These are phyloP conservation scores for Aphanoascus verrucosus DNA, from an alignment of 2,329 filamentous ascomycete species.

Conservation along the genomic window DNA sequence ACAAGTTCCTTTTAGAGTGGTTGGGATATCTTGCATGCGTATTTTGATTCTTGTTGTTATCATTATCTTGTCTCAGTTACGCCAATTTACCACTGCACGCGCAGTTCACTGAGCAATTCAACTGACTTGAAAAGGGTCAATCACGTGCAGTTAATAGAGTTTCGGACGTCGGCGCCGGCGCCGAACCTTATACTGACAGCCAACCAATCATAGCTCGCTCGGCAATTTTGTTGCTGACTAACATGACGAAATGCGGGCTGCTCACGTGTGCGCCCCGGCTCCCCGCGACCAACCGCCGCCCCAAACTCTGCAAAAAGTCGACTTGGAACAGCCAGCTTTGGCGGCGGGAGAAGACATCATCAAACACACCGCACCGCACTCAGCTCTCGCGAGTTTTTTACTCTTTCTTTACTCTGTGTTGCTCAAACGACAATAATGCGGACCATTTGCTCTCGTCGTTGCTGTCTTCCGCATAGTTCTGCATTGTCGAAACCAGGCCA, in stretches of 20 bases:
- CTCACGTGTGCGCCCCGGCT: background rate
- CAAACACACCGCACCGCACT: no score
- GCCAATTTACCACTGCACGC: no score
- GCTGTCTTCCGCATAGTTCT: background rate
- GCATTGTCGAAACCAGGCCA: background rate
- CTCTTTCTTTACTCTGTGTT: no score
- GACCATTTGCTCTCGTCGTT: background rate
- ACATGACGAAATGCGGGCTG: conserved; percentile 1
- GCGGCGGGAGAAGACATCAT: no score
- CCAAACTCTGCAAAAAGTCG: background rate
- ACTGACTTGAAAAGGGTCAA: background rate
- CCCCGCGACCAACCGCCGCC: conserved; percentile 10
- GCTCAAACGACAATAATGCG: background rate
- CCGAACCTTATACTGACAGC: background rate
- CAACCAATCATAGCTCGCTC: background rate
- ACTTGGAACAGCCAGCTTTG: no score
- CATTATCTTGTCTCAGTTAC: background rate
- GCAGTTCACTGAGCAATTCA: background rate
- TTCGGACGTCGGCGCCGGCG: conserved; percentile 3
- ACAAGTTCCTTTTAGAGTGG: background rate
- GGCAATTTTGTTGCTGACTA: conserved; percentile 1
- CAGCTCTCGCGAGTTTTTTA: no score
- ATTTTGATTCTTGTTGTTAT: background rate
- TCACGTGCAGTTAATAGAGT: background rate
- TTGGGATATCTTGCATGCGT: background rate